phyloP scores from a whole-genome alignment of 2,329 filamentous ascomycete genomes.

The Aotearoamyces nothofagi region DNA sequence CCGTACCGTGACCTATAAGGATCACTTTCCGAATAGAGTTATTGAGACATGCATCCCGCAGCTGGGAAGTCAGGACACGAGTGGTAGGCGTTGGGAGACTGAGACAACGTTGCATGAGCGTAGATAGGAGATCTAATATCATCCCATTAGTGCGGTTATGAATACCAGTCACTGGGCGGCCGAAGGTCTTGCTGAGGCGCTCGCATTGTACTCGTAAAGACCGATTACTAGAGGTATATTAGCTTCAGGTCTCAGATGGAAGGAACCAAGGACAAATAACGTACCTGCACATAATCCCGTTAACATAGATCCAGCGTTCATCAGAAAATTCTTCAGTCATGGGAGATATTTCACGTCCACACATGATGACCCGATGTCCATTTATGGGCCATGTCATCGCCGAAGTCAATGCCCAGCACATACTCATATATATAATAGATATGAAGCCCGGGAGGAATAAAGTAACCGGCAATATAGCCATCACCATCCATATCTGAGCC shows the following conservation, averaged over 20 bases:
- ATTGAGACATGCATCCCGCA: conserved; percentile 48
- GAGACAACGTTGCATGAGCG: conserved; percentile 58
- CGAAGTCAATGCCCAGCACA: conserved; percentile 1
- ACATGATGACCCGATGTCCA: conserved; percentile 3
- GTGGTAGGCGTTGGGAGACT: conserved; percentile 52
- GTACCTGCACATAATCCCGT: conserved; percentile 8
- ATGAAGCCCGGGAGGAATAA: conserved; percentile 5
- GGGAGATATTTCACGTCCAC: background rate
- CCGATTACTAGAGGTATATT: conserved; percentile 26
- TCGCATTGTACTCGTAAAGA: conserved; percentile 57
- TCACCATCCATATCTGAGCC: conserved; percentile 4
- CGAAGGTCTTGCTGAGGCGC: conserved; percentile 53
- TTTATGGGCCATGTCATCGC: conserved; percentile 5
- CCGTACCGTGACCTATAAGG: conserved; percentile 60
- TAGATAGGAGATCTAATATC: conserved; percentile 60
- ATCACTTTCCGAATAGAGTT: conserved; percentile 49
- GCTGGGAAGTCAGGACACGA: conserved; percentile 38
- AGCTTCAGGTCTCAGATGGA: background rate
- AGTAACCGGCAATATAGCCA: conserved; percentile 5
- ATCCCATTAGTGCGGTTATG: conserved; percentile 59
- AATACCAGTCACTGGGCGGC: conserved; percentile 53
- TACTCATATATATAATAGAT: no score
- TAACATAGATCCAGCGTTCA: conserved; percentile 8
- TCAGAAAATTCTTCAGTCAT: conserved; percentile 4
- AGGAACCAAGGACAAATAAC: background rate